Evolutionary conservation across 2,329 filamentous ascomycete genomes (phyloP).

Genomic region (Coleophoma cylindrospora): DNA sequence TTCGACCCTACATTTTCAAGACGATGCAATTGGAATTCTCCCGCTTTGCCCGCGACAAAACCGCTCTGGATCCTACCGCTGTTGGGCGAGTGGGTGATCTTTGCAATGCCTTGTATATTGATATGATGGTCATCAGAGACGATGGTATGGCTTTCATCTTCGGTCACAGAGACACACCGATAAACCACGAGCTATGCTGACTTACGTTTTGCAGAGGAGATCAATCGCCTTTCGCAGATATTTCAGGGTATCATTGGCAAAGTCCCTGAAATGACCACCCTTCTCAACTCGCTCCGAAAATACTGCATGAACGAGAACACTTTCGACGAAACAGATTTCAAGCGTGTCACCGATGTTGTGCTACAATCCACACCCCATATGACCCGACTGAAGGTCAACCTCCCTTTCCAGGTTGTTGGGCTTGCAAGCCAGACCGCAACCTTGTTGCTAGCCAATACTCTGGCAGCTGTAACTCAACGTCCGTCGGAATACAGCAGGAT

Average conservation of each 20-base stretch:
- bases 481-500: slow-evolving; percentile 37
- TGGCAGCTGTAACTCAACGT: slow-evolving; percentile 41
- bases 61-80: slow-evolving; percentile 31
- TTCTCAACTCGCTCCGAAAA: slow-evolving; percentile 37
- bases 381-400: slow-evolving; percentile 41
- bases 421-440: slow-evolving; percentile 40
- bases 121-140: slow-evolving; percentile 48
- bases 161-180: too few relatives aligned
- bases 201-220: slow-evolving; percentile 35
- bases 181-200: slow-evolving; percentile 3
- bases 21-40: slow-evolving; percentile 47
- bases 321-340: slow-evolving; percentile 46
- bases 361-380: slow-evolving; percentile 39
- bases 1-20: slow-evolving; percentile 40
- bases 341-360: slow-evolving; percentile 33
- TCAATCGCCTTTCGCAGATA: slow-evolving; percentile 39
- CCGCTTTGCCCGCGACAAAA: slow-evolving; percentile 32
- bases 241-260: slow-evolving; percentile 33
- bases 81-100: slow-evolving; percentile 40
- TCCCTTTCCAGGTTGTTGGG: slow-evolving; percentile 46
- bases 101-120: slow-evolving; percentile 45
- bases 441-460: slow-evolving; percentile 45
- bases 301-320: slow-evolving; percentile 44
- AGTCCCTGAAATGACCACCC: slow-evolving; percentile 38
- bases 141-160: slow-evolving; percentile 32